phyloP scores from a whole-genome alignment of 176 grass and related monocot genomes.

The Triticum urartu region DNA sequence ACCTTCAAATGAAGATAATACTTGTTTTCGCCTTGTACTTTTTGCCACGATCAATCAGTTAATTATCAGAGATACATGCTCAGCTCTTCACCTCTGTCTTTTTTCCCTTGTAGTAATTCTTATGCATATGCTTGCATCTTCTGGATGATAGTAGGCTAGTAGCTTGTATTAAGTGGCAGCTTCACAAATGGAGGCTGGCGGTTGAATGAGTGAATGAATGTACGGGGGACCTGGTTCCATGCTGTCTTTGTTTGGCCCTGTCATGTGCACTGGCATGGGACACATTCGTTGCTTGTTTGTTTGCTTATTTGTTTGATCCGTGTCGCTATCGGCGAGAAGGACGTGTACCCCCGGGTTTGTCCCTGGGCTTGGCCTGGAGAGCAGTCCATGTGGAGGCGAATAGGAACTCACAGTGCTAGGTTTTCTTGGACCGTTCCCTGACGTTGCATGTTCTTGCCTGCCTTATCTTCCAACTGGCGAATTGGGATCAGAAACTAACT shows the following conservation, averaged over 20 bases:
- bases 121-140: neutral
- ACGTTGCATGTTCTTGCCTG: conserved; percentile 13
- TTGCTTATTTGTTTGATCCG: conserved; percentile 17
- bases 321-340: conserved; percentile 37
- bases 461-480: conserved; percentile 28
- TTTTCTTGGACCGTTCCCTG: conserved; percentile 11
- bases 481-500: neutral
- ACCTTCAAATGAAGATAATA: conserved; percentile 58
- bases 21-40: conserved; percentile 34
- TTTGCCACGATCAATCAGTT: conserved; percentile 9
- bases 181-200: conserved; percentile 18
- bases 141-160: no score
- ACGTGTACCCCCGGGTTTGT: conserved; percentile 36
- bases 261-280: conserved; percentile 40
- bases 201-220: neutral
- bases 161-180: neutral
- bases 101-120: no score
- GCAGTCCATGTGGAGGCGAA: conserved; percentile 52
- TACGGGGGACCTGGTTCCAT: neutral
- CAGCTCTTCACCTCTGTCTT: neutral
- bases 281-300: neutral
- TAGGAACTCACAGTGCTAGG: conserved; percentile 12
- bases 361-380: neutral
- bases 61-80: conserved; percentile 15
- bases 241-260: conserved; percentile 15